A percentile compares a stretch with the other conserved stretches of the same genome.
These are phyloP conservation scores for Chytridium lagenaria DNA, from an alignment of 371 early-diverging fungal species.

Conservation along the genomic window DNA sequence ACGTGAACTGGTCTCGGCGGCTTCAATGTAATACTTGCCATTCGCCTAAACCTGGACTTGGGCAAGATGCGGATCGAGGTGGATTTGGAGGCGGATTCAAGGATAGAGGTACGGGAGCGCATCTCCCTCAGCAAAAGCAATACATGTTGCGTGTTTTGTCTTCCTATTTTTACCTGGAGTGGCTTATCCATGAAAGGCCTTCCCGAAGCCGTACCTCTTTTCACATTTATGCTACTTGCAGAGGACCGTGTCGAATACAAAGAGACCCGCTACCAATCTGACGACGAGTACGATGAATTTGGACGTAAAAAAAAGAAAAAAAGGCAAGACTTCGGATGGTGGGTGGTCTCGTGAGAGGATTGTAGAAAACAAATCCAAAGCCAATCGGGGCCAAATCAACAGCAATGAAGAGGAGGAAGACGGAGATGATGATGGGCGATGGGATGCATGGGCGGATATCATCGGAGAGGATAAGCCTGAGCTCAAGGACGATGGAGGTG, in stretches of 20 bases:
- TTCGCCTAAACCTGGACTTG: constrained; percentile 44
- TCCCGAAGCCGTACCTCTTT: no score
- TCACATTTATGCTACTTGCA: not conserved
- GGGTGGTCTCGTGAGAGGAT: not conserved
- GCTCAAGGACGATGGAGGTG: not conserved
- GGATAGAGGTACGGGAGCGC: constrained; percentile 39
- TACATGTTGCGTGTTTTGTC: no score
- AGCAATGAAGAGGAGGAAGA: constrained; percentile 35
- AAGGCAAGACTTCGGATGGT: not conserved
- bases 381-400: no score
- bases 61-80: constrained; percentile 36
- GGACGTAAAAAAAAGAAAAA: constrained; percentile 50
- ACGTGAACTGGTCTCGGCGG: constrained; percentile 57
- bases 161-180: no score
- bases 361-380: no score
- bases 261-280: constrained; percentile 40
- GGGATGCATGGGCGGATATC: constrained; percentile 50
- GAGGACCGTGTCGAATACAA: constrained; percentile 49
- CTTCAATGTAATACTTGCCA: constrained; percentile 46
- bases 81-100: constrained; percentile 52
- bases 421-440: constrained; percentile 48
- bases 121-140: not conserved
- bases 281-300: constrained; percentile 55
- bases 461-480: constrained; percentile 30
- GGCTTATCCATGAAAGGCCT: no score